Evolutionary conservation across 345 rosid species (phyloP).

Genomic region (Pugionium cornutum): DNA sequence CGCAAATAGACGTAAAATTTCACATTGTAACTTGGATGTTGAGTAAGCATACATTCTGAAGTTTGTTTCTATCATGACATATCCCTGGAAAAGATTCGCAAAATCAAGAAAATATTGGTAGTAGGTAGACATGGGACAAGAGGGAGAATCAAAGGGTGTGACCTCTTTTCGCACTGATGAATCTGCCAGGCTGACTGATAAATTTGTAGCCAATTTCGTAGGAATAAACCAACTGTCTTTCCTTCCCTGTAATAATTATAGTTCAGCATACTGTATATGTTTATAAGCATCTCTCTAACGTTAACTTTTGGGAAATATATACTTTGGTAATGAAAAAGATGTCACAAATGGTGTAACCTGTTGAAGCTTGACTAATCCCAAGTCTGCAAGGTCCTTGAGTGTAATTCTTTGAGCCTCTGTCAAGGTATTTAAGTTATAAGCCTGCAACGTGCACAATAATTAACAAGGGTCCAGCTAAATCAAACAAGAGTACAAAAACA

Average conservation of each 20-base stretch:
- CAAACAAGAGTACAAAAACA: not conserved
- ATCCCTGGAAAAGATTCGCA: constrained; percentile 55
- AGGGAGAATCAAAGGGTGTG: constrained; percentile 1
- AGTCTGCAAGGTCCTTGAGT: constrained; percentile 88
- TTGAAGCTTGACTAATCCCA: constrained; percentile 96
- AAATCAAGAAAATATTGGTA: constrained; percentile 15
- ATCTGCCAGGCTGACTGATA: constrained; percentile 87
- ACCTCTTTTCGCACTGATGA: constrained; percentile 88
- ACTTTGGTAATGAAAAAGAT: constrained; percentile 16
- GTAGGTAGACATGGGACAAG: constrained; percentile 3
- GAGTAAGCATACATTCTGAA: constrained; percentile 94
- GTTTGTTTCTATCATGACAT: constrained; percentile 91
- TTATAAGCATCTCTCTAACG: constrained; percentile 5
- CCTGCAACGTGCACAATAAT: constrained; percentile 45
- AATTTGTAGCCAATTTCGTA: constrained; percentile 84
- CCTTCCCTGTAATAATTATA: constrained; percentile 64
- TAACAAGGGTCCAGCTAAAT: constrained; percentile 6
- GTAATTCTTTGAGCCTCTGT: constrained; percentile 64
- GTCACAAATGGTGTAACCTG: constrained; percentile 56
- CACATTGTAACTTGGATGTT: constrained; percentile 88
- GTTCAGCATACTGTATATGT: constrained; percentile 13
- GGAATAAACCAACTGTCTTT: constrained; percentile 97
- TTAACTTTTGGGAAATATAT: not conserved
- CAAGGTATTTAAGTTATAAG: constrained; percentile 81
- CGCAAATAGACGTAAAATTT: constrained; percentile 86